Base-by-base conservation (phyloP, 1,284 basidiomycete genomes). In the Fomitiporia mediterranea region DNA sequence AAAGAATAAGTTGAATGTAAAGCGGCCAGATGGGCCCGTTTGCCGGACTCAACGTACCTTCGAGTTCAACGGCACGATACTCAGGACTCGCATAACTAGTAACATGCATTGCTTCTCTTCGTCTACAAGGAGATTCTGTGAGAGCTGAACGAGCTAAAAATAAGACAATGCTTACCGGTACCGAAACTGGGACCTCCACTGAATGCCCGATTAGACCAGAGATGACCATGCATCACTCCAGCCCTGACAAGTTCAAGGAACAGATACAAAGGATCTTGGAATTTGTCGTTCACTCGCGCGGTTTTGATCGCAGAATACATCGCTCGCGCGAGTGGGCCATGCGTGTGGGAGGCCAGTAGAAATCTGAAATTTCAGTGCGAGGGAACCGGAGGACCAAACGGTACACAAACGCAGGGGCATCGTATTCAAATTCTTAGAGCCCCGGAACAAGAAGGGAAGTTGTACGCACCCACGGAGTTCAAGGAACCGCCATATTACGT, bases 401-500 rank as follows among this genome's bases (percentile, higher is more conserved):
- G 49, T 48, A 55, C 30, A 50, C 53, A 56, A 61, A 62, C 60
- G 55, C 56, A 58, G 53, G 43, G 52, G 39, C 48, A 60, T 52
- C 49, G 49, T 30, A 47, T 49, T 39, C 39, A 42, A 19, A 50
- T 35, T 23, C 44, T 9, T 30, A 27, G 44, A 3, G 15, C 15
- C 38, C 19, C 19, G 13, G 28, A 34, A 30, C 23, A 35, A 61
- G 58, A 64, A 49, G 34, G 42, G 27, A 48, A 42, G 51, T 28
- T 57, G 57, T 58, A 70, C 74, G 69, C 73, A 94, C 89, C 94
- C 94, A 71, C 96, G 80, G 55, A 99, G 75, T 70, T 98, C 96
- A 56, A 99, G 80, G 81, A 99, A 97, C 46, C 96, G 83, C 95
- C 95, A 98, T 61, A 99, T 90, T 30, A 95, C 92, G 69, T 99